Evolutionary conservation across 768 basidiomycete species (phyloP), one percentile per base, ranked within the genome.

Genomic region (Collybia mongolica): DNA sequence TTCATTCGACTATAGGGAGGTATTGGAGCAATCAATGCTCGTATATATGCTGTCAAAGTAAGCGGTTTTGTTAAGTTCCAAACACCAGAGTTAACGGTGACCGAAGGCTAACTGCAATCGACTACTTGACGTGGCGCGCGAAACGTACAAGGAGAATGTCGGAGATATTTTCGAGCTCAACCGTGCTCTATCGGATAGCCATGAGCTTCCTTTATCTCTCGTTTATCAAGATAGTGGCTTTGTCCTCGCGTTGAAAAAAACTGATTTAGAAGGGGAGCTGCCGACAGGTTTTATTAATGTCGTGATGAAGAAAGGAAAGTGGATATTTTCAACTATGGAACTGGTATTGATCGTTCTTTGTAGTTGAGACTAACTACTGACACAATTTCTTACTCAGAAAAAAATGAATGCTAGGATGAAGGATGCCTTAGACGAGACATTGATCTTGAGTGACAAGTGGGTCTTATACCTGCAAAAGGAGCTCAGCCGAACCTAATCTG

Each of bases 101-200:
- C 39, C 44, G 6, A 40, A 88, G 80, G 88, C 91, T 2, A 88
- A 90, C 53, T 80, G 77, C 60, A 90, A 93, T 56, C 82, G 82
- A 23, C 74, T 96, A 8, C 84, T 99, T 24, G 96, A 98, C 55
- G 93, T 98, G 6, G 97, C 96, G 1, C 81, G 97, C 2, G 93
- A 93, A 65, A 95, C 95, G 0, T 98, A 87, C 72, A 91, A 88
- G 58, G 95, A 99, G 65, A 96, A 96, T 56, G 78, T 96, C 39
- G 80, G 83, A 14, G 96, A 99, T 60, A 92, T 97, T 46, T 84
- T 84, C 54, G 77, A 84, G 46, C 71, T 93, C 29, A 81, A 81
- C 52, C 71, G 73, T 14, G 70, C 69, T 0, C 68, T 93, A 12
- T 72, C 82, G 0, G 81, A 88, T 52, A 71, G 80, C 52, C 79